These are phyloP conservation scores for Lodderomyces orthopsilosis DNA, from an alignment of 1,139 yeast genomes.

Conservation along the genomic window DNA sequence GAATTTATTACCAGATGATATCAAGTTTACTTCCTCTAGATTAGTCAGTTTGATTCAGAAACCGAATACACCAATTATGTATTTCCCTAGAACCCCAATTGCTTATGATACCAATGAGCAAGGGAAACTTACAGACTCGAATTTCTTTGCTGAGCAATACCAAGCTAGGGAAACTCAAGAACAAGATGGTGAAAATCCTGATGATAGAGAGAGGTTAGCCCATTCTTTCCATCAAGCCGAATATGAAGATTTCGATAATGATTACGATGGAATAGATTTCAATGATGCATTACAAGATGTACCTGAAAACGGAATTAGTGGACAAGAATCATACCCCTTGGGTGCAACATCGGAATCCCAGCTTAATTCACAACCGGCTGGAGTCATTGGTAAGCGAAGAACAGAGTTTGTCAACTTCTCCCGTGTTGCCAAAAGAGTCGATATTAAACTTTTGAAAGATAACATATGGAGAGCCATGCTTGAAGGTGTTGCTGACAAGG, in stretches of 20 bases:
- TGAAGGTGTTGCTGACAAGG: slow-evolving; percentile 14
- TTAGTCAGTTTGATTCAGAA: slow-evolving; percentile 69
- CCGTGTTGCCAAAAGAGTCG: slow-evolving; percentile 79
- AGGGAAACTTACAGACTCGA: slow-evolving; percentile 51
- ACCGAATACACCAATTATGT: slow-evolving; percentile 47
- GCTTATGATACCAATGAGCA: background rate
- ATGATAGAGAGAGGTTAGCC: slow-evolving; percentile 34
- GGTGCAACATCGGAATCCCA: background rate
- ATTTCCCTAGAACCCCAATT: slow-evolving; percentile 20
- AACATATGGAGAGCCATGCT: slow-evolving; percentile 72
- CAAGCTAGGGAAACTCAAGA: slow-evolving; percentile 28
- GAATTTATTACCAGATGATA: slow-evolving; percentile 68
- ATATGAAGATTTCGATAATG: slow-evolving; percentile 41
- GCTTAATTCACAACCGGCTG: slow-evolving; percentile 1
- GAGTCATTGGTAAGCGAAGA: slow-evolving; percentile 43
- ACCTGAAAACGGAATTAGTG: background rate
- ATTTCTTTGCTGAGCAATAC: slow-evolving; percentile 72
- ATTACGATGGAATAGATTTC: slow-evolving; percentile 42
- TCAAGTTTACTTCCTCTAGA: slow-evolving; percentile 66
- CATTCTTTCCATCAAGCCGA: slow-evolving; percentile 47
- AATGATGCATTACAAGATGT: slow-evolving; percentile 41
- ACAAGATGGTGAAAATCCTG: slow-evolving; percentile 18
- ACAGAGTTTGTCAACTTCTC: slow-evolving; percentile 74
- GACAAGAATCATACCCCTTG: background rate
- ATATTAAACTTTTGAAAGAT: slow-evolving; percentile 74